These are phyloP conservation scores for Pseudomonodictys pantanalensis DNA, from an alignment of 495 filamentous ascomycete species.

Conservation along the genomic window DNA sequence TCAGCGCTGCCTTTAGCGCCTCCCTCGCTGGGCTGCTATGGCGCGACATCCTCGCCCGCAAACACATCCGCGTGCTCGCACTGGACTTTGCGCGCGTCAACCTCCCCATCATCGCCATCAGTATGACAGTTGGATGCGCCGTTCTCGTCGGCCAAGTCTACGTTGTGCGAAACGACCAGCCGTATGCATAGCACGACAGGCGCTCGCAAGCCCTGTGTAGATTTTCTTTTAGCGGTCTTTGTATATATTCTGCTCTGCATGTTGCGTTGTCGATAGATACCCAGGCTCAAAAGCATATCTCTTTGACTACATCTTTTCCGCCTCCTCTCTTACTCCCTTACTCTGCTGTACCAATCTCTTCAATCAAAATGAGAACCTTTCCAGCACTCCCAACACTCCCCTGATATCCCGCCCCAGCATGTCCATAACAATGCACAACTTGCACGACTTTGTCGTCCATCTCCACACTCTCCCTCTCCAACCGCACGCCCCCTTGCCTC, in stretches of 20 bases:
- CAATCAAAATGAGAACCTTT: constrained; percentile 65
- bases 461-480: constrained; percentile 72
- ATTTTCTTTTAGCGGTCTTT: background rate
- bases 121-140: constrained; percentile 60
- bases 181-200: constrained; percentile 51
- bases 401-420: constrained; percentile 89
- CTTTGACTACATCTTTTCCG: too few species aligned
- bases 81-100: constrained; percentile 63
- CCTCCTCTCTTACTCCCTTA: background rate
- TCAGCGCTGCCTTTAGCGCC: constrained; percentile 63
- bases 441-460: constrained; percentile 42
- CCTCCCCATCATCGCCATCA: constrained; percentile 62
- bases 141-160: constrained; percentile 62
- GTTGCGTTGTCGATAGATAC: too few species aligned
- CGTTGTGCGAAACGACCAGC: constrained; percentile 55
- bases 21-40: constrained; percentile 65
- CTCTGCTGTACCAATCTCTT: constrained; percentile 45
- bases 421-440: constrained; percentile 95
- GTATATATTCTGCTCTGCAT: too few species aligned
- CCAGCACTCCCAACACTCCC: constrained; percentile 79
- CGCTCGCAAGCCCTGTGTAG: background rate
- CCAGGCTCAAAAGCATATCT: too few species aligned
- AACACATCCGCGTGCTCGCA: constrained; percentile 57
- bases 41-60: constrained; percentile 62
- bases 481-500: constrained; percentile 69